Conservation (phyloP, 116 monocot species). For the Trichopus zeylanicus region DNA sequence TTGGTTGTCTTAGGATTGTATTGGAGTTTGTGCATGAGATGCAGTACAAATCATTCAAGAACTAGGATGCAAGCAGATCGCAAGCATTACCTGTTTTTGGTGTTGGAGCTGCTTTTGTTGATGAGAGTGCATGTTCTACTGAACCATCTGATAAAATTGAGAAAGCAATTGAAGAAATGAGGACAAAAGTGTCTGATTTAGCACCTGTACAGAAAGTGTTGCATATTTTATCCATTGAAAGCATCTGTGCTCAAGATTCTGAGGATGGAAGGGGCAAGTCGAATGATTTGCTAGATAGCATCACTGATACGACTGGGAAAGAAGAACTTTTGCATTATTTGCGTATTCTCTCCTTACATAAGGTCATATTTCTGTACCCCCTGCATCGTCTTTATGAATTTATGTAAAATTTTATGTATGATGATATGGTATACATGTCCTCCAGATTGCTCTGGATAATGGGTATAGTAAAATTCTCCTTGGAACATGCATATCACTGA, state of each 20-base stretch:
- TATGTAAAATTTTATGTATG: conserved; percentile 3
- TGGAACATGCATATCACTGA: conserved; percentile 70
- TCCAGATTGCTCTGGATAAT: conserved; percentile 82
- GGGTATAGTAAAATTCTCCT: conserved; percentile 75
- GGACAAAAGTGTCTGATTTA: conserved; percentile 42
- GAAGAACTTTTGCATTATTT: conserved; percentile 74
- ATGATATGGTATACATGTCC: conserved; percentile 5
- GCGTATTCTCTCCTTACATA: conserved; percentile 72
- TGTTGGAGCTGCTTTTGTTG: conserved; percentile 82
- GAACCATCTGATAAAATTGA: conserved; percentile 21
- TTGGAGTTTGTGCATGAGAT: conserved; percentile 94
- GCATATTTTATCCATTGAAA: conserved; percentile 59
- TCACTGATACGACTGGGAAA: conserved; percentile 77
- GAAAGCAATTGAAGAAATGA: conserved; percentile 47
- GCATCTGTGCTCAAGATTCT: conserved; percentile 25
- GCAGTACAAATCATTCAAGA: conserved; percentile 68
- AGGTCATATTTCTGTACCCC: conserved; percentile 38
- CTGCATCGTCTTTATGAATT: not conserved
- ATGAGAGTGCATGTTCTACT: conserved; percentile 41
- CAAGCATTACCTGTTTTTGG: conserved; percentile 82
- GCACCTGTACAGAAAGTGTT: conserved; percentile 50
- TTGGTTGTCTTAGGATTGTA: conserved; percentile 41
- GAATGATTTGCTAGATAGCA: conserved; percentile 31
- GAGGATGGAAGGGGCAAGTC: conserved; percentile 26
- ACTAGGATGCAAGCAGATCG: conserved; percentile 90